A percentile compares a stretch with the other conserved stretches of the same genome.
phyloP scores from a whole-genome alignment of 345 rosid genomes.

The Trapa bicornis region DNA sequence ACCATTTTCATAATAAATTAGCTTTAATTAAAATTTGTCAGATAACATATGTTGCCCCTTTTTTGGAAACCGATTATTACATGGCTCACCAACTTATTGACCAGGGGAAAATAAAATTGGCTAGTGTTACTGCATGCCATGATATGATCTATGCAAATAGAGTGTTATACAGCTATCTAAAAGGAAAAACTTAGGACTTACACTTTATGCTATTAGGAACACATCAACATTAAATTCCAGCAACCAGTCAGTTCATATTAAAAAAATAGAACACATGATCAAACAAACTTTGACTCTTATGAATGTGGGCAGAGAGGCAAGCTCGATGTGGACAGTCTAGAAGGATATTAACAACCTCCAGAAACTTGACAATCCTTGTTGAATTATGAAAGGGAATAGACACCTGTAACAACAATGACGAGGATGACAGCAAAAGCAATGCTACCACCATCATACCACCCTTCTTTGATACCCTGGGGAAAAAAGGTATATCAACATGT shows the following conservation, averaged over 20 bases:
- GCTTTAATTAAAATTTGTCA: background rate
- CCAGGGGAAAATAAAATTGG: background rate
- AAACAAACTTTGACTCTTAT: too few species aligned
- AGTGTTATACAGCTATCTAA: too few species aligned
- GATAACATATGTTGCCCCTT: background rate
- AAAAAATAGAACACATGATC: too few species aligned
- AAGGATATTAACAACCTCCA: too few species aligned
- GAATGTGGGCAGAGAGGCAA: too few species aligned
- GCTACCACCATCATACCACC: slow-evolving; percentile 99
- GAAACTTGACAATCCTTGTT: too few species aligned
- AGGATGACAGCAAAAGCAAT: slow-evolving; percentile 87
- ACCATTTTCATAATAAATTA: background rate
- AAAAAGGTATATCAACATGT: background rate
- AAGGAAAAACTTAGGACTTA: too few species aligned
- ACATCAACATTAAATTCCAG: too few species aligned
- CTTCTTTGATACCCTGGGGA: slow-evolving; percentile 63
- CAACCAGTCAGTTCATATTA: too few species aligned
- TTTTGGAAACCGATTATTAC: background rate
- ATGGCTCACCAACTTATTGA: background rate
- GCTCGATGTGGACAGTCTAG: too few species aligned
- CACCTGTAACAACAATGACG: slow-evolving; percentile 34
- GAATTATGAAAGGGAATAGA: too few species aligned
- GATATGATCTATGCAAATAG: background rate
- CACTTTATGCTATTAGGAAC: too few species aligned
- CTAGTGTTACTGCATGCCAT: background rate